Base-by-base conservation (phyloP, 352 stramenopile genomes). In the Globisporangium nagaii region DNA sequence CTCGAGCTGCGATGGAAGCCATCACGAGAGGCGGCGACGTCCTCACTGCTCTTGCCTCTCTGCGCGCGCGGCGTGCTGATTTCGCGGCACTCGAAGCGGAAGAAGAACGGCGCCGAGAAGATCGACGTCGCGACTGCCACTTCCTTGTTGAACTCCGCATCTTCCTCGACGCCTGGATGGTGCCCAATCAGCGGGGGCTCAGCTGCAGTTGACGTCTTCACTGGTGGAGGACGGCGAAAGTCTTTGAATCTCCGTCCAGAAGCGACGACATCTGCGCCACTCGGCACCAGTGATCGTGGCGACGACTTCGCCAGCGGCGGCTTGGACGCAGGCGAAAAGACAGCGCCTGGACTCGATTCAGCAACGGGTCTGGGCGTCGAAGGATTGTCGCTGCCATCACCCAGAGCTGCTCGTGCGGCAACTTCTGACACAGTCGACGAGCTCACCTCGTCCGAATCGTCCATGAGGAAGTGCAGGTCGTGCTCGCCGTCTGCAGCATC, bases 51-150 rank as follows among this genome's bases (percentile, higher is more conserved):
- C 22, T 25, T 50, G n/a, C 48, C 12, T 53, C 32, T 24, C 17
- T 53, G 45, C 5, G 31, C 47, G 27, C 66, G 64, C 28, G 66
- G 62, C 11, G 48, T 60, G 25, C 56, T 74, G 17, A 91, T 53
- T 47, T 90, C 66, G 22, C 76, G 78, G 34, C 73, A 93, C 53
- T 95, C 85, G 42, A 93, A 93, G 10, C 67, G 82, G 27, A 95
- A 87, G 59, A 95, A 95, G 50, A 93, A 92, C 34, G 85, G 81
- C 8, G 84, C 71, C 12, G 80, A 93, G 51, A 93, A 90, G 30
- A 75, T 90, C 15, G 82, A 94, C 9, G 80, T 91, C 7, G 81
- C 80, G 17, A 86, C 83, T 1, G 79, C 83, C 0, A 91, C 83
- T 60, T 91, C 83, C 58, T 91, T 91, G 65, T 93, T 90, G 37